phyloP scores from a whole-genome alignment of 225 moss, liverwort and hornwort genomes.

The Asterella californica region DNA sequence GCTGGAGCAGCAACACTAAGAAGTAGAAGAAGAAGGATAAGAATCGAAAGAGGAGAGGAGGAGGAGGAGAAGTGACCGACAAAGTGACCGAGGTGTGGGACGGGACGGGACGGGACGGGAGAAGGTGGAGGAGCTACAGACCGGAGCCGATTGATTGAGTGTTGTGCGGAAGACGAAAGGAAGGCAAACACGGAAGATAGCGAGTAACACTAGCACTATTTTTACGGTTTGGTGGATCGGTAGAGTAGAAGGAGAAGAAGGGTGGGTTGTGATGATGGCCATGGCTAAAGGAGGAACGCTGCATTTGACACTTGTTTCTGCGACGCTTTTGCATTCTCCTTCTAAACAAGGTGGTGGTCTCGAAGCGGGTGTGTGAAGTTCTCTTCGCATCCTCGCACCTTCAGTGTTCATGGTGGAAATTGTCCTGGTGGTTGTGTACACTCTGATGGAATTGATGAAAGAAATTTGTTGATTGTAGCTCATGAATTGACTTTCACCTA shows the following conservation, averaged over 20 bases:
- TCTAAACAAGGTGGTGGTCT: neutral
- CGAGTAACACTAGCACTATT: neutral
- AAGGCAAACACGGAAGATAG: neutral
- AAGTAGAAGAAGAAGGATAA: no score
- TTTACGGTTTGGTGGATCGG: neutral
- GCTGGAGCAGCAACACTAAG: no score
- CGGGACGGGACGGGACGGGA: no score
- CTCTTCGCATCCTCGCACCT: neutral
- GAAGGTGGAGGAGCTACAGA: no score
- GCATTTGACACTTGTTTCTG: constrained; percentile 14
- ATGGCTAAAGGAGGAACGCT: constrained; percentile 13
- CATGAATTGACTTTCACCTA: neutral
- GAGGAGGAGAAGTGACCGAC: no score
- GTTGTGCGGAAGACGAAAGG: neutral
- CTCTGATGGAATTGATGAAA: neutral
- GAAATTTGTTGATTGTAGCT: neutral
- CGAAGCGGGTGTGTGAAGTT: neutral
- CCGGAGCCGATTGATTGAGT: neutral
- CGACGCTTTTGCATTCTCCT: constrained; percentile 10
- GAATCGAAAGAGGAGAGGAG: no score
- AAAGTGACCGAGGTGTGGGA: no score
- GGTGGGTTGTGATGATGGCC: neutral
- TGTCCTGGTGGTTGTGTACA: neutral
- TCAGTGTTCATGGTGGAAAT: neutral
- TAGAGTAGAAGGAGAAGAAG: no score